These are phyloP conservation scores for Meyerozyma guilliermondii DNA, from an alignment of 1,139 yeast genomes.

Conservation along the genomic window DNA sequence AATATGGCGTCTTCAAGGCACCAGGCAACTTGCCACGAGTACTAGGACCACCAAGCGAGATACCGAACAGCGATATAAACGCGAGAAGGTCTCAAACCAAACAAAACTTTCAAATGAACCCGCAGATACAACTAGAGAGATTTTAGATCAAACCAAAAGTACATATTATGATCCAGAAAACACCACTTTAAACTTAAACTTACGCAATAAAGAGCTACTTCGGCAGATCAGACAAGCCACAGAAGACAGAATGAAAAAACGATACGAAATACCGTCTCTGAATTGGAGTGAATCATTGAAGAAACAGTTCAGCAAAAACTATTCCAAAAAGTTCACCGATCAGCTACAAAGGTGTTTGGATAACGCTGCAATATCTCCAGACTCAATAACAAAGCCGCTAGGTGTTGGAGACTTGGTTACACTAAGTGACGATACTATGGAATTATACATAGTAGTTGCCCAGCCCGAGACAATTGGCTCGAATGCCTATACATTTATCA, in stretches of 20 bases:
- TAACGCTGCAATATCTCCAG: slow-evolving; percentile 23
- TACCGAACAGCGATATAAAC: background rate
- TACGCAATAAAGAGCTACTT: slow-evolving; percentile 9
- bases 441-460: slow-evolving; percentile 28
- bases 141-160: background rate
- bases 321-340: background rate
- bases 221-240: slow-evolving; percentile 12
- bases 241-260: slow-evolving; percentile 13
- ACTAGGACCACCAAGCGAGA: background rate
- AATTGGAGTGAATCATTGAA: slow-evolving; percentile 15
- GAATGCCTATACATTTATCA: slow-evolving; percentile 44
- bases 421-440: slow-evolving; percentile 23
- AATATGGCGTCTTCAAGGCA: background rate
- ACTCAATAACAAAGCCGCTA: slow-evolving; percentile 19
- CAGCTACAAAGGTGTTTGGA: slow-evolving; percentile 10
- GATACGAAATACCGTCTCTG: slow-evolving; percentile 17
- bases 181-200: slow-evolving; percentile 7
- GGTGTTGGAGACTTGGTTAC: slow-evolving; percentile 38
- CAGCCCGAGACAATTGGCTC: slow-evolving; percentile 25
- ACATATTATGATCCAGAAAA: slow-evolving; percentile 11
- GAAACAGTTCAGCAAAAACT: background rate
- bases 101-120: background rate
- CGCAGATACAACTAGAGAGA: background rate
- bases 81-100: no score
- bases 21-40: background rate